Conservation (phyloP, 116 monocot genomes). For the Zostera marina region DNA sequence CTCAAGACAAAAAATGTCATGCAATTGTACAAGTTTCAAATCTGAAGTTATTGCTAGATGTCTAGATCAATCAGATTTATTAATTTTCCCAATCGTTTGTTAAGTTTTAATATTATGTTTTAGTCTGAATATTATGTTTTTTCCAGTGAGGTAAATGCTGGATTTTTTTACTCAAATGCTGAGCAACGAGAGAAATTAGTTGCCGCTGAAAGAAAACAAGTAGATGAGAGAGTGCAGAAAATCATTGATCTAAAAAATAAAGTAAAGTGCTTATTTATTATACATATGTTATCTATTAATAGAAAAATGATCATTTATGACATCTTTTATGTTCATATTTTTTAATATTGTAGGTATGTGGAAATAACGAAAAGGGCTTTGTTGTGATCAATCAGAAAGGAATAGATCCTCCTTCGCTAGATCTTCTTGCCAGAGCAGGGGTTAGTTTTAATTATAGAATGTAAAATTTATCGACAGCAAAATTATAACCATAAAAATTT, state of each 20-base stretch:
- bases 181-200: constrained; percentile 98
- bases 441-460: constrained; percentile 52
- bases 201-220: constrained; percentile 86
- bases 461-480: too few relatives aligned
- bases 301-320: neutral
- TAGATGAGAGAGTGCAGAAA: constrained; percentile 77
- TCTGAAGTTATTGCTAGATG: too few relatives aligned
- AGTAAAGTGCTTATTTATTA: constrained; percentile 15
- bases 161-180: constrained; percentile 98
- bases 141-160: constrained; percentile 97
- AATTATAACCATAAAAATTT: too few relatives aligned
- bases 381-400: constrained; percentile 98
- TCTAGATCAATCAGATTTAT: too few relatives aligned
- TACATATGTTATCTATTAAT: neutral
- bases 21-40: too few relatives aligned
- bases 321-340: neutral
- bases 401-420: constrained; percentile 95
- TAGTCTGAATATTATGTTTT: neutral
- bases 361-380: constrained; percentile 72
- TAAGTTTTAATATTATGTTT: neutral
- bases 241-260: constrained; percentile 94
- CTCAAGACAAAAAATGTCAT: too few relatives aligned
- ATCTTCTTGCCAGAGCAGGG: constrained; percentile 90
- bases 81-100: too few relatives aligned
- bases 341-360: constrained; percentile 46